These are phyloP conservation scores for Beauveria varroae DNA, from an alignment of 2,329 filamentous ascomycete species.

Conservation along the genomic window DNA sequence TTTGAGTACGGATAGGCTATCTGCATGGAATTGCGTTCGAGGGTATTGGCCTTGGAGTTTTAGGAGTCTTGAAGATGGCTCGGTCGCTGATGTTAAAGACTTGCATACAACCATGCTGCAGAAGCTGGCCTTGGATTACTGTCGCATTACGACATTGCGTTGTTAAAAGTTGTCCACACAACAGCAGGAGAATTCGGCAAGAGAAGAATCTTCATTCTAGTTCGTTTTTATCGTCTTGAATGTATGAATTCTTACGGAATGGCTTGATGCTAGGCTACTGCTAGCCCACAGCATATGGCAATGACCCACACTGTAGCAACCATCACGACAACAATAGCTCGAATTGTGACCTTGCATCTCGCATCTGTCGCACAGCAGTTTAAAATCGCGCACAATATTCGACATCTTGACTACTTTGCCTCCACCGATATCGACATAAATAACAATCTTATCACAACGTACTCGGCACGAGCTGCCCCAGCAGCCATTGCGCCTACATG, in stretches of 20 bases:
- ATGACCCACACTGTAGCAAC: background rate
- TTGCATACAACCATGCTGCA: background rate
- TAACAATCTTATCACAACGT: background rate
- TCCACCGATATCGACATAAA: background rate
- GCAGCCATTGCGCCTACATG: constrained; percentile 6
- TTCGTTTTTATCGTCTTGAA: too few species aligned
- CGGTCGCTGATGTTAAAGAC: background rate
- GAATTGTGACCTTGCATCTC: background rate
- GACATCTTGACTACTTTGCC: background rate
- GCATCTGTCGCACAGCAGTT: background rate
- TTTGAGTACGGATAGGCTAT: constrained; percentile 18
- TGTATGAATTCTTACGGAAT: too few species aligned
- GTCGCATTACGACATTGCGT: too few species aligned
- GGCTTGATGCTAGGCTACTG: background rate
- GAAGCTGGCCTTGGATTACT: too few species aligned
- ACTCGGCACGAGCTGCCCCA: background rate
- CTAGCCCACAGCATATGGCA: too few species aligned
- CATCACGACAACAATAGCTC: background rate
- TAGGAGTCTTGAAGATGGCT: background rate
- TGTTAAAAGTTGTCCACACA: too few species aligned
- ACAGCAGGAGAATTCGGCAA: too few species aligned
- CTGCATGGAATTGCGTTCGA: background rate
- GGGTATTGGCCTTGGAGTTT: background rate
- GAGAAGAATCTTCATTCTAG: too few species aligned
- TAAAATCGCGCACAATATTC: background rate